Conservation (phyloP, 2,329 filamentous ascomycete genomes). For the Colletotrichum lini region DNA sequence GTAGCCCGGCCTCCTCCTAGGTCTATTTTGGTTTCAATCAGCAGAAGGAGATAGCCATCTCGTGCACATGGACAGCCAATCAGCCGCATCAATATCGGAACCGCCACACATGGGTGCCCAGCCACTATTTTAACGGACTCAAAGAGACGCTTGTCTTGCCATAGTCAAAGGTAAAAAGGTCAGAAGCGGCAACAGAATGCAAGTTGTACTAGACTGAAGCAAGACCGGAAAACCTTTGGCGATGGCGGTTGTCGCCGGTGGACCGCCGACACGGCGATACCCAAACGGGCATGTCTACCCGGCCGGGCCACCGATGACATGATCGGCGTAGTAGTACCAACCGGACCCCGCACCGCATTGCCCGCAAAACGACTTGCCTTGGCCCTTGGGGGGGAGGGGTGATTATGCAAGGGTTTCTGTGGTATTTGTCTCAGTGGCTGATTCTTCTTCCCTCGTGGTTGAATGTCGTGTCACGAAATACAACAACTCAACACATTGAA, state of each 20-base stretch:
- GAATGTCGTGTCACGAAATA: not conserved
- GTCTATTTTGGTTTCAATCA: too few relatives aligned
- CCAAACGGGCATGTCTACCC: constrained; percentile 21
- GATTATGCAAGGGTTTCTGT: too few relatives aligned
- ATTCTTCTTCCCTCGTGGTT: not conserved
- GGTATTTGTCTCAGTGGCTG: too few relatives aligned
- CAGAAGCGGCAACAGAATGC: not conserved
- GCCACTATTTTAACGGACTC: not conserved
- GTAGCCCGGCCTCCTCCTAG: too few relatives aligned
- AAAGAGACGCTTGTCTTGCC: not conserved
- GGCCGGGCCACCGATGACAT: not conserved
- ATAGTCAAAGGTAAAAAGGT: not conserved
- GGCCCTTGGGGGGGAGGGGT: not conserved
- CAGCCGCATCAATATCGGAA: too few relatives aligned
- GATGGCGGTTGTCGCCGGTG: not conserved
- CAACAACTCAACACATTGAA: not conserved
- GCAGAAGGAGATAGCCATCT: too few relatives aligned
- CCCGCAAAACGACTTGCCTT: not conserved
- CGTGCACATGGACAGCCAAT: too few relatives aligned
- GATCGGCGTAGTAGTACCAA: too few relatives aligned
- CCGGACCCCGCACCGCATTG: constrained; percentile 16
- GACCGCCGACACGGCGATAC: not conserved
- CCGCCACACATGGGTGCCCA: too few relatives aligned
- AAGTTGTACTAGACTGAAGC: not conserved
- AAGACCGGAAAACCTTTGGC: not conserved